phyloP scores from a whole-genome alignment of 306 rosid genomes.

The barrel medic (Medicago truncatula) region DNA sequence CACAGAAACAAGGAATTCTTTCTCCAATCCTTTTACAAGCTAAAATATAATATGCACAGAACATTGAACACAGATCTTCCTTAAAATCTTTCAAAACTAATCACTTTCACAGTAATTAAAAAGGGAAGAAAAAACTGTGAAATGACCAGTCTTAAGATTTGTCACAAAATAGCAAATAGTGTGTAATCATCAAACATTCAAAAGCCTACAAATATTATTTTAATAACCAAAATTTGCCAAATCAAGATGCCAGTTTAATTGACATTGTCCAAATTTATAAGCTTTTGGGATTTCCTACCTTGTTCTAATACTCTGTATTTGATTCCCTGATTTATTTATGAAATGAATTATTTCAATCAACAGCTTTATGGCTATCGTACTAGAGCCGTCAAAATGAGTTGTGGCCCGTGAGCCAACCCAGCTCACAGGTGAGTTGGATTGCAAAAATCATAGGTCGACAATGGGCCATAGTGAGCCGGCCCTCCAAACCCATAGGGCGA shows the following conservation, averaged over 20 bases:
- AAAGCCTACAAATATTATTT: not conserved
- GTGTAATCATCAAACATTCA: not conserved
- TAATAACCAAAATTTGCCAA: conserved; percentile 10
- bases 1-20: not conserved
- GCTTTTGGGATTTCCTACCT: conserved; percentile 28
- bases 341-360: not conserved
- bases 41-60: conserved; percentile 2
- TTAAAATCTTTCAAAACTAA: conserved; percentile 8
- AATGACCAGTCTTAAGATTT: conserved; percentile 5
- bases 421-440: not conserved
- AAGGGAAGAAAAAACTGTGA: not conserved
- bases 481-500: not conserved
- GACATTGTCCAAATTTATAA: conserved; percentile 14
- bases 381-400: not conserved
- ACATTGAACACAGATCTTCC: conserved; percentile 4
- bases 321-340: not conserved
- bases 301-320: conserved; percentile 13
- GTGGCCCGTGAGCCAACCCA: not conserved
- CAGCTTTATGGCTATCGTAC: not conserved
- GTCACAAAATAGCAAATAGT: conserved; percentile 10
- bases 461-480: not conserved
- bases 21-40: not conserved
- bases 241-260: conserved; percentile 33
- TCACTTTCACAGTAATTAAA: not conserved
- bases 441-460: not conserved